Evolutionary conservation across 2,329 filamentous ascomycete species (phyloP), one percentile per base, ranked within the genome.

Genomic region (Phoma sp.): DNA sequence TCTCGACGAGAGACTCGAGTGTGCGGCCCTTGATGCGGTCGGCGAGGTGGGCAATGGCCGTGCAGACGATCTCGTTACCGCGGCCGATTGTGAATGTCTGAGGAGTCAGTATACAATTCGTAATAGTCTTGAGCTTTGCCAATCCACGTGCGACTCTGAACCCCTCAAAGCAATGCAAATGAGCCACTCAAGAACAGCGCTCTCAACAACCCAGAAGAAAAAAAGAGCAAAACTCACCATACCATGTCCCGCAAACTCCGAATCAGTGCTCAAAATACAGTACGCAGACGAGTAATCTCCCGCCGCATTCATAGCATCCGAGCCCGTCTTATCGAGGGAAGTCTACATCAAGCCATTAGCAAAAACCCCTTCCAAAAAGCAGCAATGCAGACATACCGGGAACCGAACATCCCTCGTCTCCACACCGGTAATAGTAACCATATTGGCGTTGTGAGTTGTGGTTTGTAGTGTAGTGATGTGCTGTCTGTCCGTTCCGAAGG

Each of bases 261-360:
- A 88, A 73, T 96, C 89, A 0, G 92, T 96, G 72, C 91, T 81
- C 43, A 97, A 80, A 68, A 96, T 94, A 76, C 92, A 96, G 81
- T 96, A 97, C n/a, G 93, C 92, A 12, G 92, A 84, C 1, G 92
- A 96, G 79, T 96, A 96, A 77, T 96, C 92, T 58, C 92, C 90
- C 2, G 92, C 92, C 3, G 91, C 90, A 73, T 97, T 96, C 93
- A 96, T 97, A 70, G 92, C 93, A 84, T 97, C 93, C 8, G 91
- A 96, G 69, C 92, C 92, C n/a, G 92, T 96, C 80, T 94, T 95
- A 78, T 96, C 92, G 58, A 97, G 86, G 36, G 92, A 96, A n/a
- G 92, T 97, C 76, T 85, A 57, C n/a, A 9, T 1, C 15, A 9
- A 2, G 1, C 31, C 17, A 8, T 6, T 0, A 19, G 8, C 43